Conservation (phyloP, 1,284 basidiomycete genomes). For the Fomitopsis pinicola region DNA sequence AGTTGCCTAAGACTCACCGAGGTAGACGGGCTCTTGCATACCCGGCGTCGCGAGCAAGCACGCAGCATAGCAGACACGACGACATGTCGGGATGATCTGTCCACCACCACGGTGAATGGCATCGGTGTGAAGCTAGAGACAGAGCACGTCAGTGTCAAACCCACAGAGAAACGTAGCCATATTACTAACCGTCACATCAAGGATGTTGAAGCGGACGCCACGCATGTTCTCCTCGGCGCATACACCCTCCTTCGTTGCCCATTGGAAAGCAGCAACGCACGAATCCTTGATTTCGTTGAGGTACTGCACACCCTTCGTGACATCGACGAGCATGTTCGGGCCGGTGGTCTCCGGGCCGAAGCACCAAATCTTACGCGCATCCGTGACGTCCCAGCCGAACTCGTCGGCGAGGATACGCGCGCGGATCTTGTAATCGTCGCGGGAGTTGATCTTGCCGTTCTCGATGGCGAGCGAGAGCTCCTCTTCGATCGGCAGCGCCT, state of each 20-base stretch:
- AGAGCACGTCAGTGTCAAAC: neutral
- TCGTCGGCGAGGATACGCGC: slow-evolving; percentile 97
- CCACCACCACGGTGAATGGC: slow-evolving; percentile 99
- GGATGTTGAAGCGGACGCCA: slow-evolving; percentile 93
- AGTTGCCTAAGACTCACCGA: slow-evolving; percentile 44
- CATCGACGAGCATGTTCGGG: slow-evolving; percentile 96
- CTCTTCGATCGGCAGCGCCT: slow-evolving; percentile 92
- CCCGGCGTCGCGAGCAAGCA: slow-evolving; percentile 88
- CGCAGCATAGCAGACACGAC: slow-evolving; percentile 96
- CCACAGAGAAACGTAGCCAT: neutral
- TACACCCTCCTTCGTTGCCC: slow-evolving; percentile 99
- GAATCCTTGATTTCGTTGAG: slow-evolving; percentile 99
- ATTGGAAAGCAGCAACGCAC: slow-evolving; percentile 98
- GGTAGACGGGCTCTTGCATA: slow-evolving; percentile 97
- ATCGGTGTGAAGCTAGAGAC: slow-evolving; percentile 85
- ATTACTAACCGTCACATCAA: slow-evolving; percentile 85
- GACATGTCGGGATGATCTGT: slow-evolving; percentile 96
- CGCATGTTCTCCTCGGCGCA: slow-evolving; percentile 98
- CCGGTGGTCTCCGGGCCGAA: slow-evolving; percentile 99
- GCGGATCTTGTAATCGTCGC: slow-evolving; percentile 98
- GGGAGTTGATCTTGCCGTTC: slow-evolving; percentile 78
- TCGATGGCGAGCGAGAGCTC: slow-evolving; percentile 95
- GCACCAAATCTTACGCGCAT: slow-evolving; percentile 99
- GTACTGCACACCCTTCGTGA: slow-evolving; percentile 98
- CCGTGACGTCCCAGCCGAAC: slow-evolving; percentile 98